Evolutionary conservation across 345 rosid genomes (phyloP), one percentile per base, ranked within the genome.

Genomic region (Litchi chinensis): DNA sequence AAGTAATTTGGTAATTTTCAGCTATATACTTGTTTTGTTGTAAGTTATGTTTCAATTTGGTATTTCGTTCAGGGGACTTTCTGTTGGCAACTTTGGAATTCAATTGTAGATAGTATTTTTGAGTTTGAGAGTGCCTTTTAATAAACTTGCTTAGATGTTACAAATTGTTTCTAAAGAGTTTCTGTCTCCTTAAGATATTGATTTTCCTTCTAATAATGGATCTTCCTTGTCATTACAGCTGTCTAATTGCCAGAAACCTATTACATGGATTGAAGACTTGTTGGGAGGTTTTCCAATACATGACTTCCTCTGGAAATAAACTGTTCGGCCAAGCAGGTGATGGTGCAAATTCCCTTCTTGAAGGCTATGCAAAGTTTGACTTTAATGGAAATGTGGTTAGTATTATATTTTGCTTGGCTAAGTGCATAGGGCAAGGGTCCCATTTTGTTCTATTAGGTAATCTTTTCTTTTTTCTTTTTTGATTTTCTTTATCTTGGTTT

Each of bases 201-300:
- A 41, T 79, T 59, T 63, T 79, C 54, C 46, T 3, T 75, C 81
- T 77, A 68, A 82, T 62, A 1, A 46, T 59, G 70, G 6, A 69
- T 65, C 71, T 64, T 80, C 82, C 72, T 82, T 80, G 78, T 67
- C 39, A 37, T 81, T 48, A 32, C 89, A 97, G 99, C 82, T 97
- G 99, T 86, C 82, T 93, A 80, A 94, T 97, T 81, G 92, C 98
- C 69, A 91, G 95, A 85, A 97, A 97, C 83, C 94, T 97, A 74
- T 85, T 97, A 80, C 91, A 90, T 83, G 98, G 98, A 83, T 87
- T 92, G 78, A 94, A 88, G 91, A 90, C 97, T 19, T 95, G 98
- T 83, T 85, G 87, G 92, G 98, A 95, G 85, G 91, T 93, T 83
- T 94, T 90, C 85, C 97, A 87, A 75, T 91, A 93, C 84, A 93